Percentiles rank a stretch among this genome's conserved stretches.
These are phyloP conservation scores for Piloderma croceum DNA, from an alignment of 768 basidiomycete species.

Conservation along the genomic window DNA sequence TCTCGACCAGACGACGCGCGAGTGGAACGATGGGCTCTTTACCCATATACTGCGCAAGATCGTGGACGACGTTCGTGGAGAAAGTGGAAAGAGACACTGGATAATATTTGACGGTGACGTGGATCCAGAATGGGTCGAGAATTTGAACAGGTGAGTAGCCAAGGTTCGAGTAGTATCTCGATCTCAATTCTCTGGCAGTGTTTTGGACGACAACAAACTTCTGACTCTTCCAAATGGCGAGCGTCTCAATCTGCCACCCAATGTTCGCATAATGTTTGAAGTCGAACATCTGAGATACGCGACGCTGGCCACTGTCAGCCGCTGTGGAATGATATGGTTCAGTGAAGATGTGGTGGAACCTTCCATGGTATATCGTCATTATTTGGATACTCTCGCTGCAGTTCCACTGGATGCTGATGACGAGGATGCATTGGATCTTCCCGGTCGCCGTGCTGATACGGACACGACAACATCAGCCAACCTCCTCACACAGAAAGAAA, in stretches of 20 bases:
- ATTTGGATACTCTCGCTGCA: slow-evolving; percentile 70
- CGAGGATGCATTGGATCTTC: slow-evolving; percentile 62
- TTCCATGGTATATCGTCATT: slow-evolving; percentile 86
- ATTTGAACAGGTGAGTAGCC: slow-evolving; percentile 82
- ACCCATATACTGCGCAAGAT: slow-evolving; percentile 97
- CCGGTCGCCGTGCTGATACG: slow-evolving; percentile 55
- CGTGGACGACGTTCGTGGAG: slow-evolving; percentile 96
- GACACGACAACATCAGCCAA: slow-evolving; percentile 34
- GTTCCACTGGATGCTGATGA: slow-evolving; percentile 85
- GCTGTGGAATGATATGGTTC: slow-evolving; percentile 99
- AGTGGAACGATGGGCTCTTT: slow-evolving; percentile 99
- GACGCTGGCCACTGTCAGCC: slow-evolving; percentile 96
- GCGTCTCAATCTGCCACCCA: slow-evolving; percentile 91
- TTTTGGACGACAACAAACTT: slow-evolving; percentile 97
- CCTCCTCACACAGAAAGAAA: slow-evolving; percentile 68
- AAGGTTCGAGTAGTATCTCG: background rate
- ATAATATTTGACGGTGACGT: slow-evolving; percentile 99
- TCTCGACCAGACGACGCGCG: slow-evolving; percentile 92
- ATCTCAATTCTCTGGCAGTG: slow-evolving; percentile 45
- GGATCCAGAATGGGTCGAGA: slow-evolving; percentile 99
- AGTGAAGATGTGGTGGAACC: slow-evolving; percentile 93
- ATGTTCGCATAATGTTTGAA: slow-evolving; percentile 99
- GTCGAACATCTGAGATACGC: slow-evolving; percentile 97
- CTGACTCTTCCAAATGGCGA: slow-evolving; percentile 97
- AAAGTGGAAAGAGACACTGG: slow-evolving; percentile 96